A percentile compares a stretch with the other conserved stretches of the same genome.
phyloP scores from a whole-genome alignment of 495 filamentous ascomycete species.

The Hypoxylon fuscum region DNA sequence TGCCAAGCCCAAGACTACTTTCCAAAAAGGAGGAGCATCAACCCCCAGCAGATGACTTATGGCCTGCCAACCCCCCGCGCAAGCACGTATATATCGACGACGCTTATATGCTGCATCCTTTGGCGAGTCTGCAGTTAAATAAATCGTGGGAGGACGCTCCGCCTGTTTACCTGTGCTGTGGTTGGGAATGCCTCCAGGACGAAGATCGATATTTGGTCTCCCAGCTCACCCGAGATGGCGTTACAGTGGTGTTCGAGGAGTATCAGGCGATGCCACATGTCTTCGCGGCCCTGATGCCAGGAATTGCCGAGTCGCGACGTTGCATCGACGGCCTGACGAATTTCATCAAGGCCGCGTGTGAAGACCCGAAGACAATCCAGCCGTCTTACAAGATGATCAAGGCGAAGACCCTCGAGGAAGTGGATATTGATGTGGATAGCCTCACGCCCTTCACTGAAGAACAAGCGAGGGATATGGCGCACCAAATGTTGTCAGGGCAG shows the following conservation, averaged over 20 bases:
- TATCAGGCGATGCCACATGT: constrained; percentile 93
- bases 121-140: constrained; percentile 74
- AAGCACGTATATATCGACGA: constrained; percentile 74
- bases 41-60: constrained; percentile 67
- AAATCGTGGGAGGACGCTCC: constrained; percentile 72
- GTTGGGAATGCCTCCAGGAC: constrained; percentile 82
- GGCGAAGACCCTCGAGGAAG: constrained; percentile 64
- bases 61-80: constrained; percentile 77
- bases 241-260: constrained; percentile 72
- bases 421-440: constrained; percentile 59
- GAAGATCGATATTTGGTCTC: constrained; percentile 71
- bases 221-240: constrained; percentile 67
- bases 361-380: constrained; percentile 47
- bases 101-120: constrained; percentile 71
- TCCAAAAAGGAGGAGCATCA: constrained; percentile 38
- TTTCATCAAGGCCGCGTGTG: constrained; percentile 63
- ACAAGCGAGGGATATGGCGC: constrained; percentile 62
- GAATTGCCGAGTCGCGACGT: constrained; percentile 53
- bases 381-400: constrained; percentile 62
- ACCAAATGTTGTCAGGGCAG: constrained; percentile 53
- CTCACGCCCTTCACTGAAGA: constrained; percentile 61
- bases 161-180: constrained; percentile 77
- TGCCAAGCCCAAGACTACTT: constrained; percentile 59
- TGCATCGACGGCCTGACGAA: constrained; percentile 65
- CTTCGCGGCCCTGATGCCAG: constrained; percentile 72